phyloP scores from a whole-genome alignment of 2,329 filamentous ascomycete genomes.

The Daldinia eschscholtzii region DNA sequence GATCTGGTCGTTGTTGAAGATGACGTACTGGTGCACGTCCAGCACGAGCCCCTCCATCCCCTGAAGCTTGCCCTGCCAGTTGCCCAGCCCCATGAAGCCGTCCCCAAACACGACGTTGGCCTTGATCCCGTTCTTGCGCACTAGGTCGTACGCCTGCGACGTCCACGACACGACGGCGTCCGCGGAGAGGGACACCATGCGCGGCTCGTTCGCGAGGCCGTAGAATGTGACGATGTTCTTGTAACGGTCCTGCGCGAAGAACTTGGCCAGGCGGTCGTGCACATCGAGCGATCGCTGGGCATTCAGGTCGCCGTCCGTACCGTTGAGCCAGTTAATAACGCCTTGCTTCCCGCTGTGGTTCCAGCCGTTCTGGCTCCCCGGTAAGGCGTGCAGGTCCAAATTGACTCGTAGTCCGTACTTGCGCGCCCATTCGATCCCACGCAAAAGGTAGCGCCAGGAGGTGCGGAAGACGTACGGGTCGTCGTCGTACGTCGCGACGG shows the following conservation, averaged over 20 bases:
- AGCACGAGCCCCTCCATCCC: conserved; percentile 80
- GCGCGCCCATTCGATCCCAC: conserved; percentile 92
- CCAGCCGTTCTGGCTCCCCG: conserved; percentile 97
- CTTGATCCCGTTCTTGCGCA: conserved; percentile 81
- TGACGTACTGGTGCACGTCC: conserved; percentile 99
- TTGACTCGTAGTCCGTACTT: conserved; percentile 94
- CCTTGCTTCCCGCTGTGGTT: conserved; percentile 93
- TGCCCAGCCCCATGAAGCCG: conserved; percentile 89
- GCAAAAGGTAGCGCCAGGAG: conserved; percentile 92
- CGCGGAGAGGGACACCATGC: conserved; percentile 80
- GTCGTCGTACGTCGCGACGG: conserved; percentile 82
- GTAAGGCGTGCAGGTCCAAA: conserved; percentile 90
- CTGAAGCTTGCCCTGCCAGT: conserved; percentile 89
- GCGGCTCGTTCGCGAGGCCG: conserved; percentile 93
- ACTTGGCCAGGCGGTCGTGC: conserved; percentile 86
- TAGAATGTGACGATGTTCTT: conserved; percentile 93
- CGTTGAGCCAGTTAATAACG: conserved; percentile 87
- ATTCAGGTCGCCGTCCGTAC: conserved; percentile 84
- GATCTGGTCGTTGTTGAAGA: conserved; percentile 93
- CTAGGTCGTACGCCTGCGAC: conserved; percentile 74
- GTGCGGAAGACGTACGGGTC: conserved; percentile 91
- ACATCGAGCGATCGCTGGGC: conserved; percentile 85
- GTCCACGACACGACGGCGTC: conserved; percentile 84
- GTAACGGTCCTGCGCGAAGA: conserved; percentile 95
- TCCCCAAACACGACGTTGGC: conserved; percentile 88